These are phyloP conservation scores for Terana coerulea DNA, from an alignment of 768 basidiomycete species.

Conservation along the genomic window DNA sequence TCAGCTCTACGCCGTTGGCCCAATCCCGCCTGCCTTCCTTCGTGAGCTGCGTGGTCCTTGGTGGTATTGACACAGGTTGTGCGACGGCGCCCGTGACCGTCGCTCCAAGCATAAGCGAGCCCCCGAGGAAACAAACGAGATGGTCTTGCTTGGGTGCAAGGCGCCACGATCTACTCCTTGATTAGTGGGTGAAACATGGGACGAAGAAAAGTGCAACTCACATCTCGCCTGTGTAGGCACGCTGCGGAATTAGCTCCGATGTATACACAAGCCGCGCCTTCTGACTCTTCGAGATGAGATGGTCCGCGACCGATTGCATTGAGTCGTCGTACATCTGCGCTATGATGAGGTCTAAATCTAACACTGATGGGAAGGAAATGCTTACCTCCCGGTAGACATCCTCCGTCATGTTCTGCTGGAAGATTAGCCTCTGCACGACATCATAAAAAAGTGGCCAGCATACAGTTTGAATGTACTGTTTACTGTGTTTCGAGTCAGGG, in stretches of 20 bases:
- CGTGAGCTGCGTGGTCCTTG: conserved; percentile 58
- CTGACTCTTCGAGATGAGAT: conserved; percentile 65
- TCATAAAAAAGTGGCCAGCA: conserved; percentile 12
- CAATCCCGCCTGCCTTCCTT: conserved; percentile 70
- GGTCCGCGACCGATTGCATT: conserved; percentile 74
- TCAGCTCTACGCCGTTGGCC: conserved; percentile 72
- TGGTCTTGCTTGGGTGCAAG: conserved; percentile 90
- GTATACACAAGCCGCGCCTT: conserved; percentile 69
- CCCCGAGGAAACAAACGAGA: conserved; percentile 92
- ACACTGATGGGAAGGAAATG: not conserved
- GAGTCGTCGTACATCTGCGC: conserved; percentile 86
- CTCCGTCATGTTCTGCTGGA: conserved; percentile 64
- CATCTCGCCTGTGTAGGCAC: conserved; percentile 28
- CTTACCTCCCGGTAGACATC: conserved; percentile 70
- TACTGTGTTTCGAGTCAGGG: not conserved
- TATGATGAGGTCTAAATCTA: not conserved
- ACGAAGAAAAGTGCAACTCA: conserved; percentile 22
- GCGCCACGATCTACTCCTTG: conserved; percentile 59
- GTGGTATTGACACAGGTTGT: conserved; percentile 62
- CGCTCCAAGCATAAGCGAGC: conserved; percentile 87
- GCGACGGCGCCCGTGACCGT: conserved; percentile 57
- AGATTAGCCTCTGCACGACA: conserved; percentile 4
- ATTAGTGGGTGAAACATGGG: not conserved
- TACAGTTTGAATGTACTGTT: conserved; percentile 55
- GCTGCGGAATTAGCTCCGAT: conserved; percentile 71